Evolutionary conservation across 2,329 filamentous ascomycete genomes (phyloP), one percentile per base, ranked within the genome.

Genomic region (Neobulgaria alba): DNA sequence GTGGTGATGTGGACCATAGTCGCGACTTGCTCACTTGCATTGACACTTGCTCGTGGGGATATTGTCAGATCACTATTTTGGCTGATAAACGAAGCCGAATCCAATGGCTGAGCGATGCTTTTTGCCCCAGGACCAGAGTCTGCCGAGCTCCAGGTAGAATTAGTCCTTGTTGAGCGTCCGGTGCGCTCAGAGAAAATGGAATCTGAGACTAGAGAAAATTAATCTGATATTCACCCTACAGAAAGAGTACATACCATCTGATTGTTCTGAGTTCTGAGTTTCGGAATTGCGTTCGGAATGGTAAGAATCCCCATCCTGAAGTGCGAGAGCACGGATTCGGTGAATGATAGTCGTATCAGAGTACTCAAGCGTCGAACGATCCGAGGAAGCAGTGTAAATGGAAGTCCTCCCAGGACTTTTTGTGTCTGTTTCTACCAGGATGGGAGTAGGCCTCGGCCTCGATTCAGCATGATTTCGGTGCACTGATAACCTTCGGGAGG

Each of bases 151-250:
- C 56, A 61, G 14, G 57, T 59, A 8, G 62, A 60, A 5, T 59
- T 60, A 10, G 57, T 59, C 12, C 59, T 57, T 9, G 52, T 57
- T 23, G 54, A 54, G 33, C 43, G 53, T 14, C 65, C 61, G 15
- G 68, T 69, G 58, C 65, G 64, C 48, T 61, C 67, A 0, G 69
- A 71, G 21, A 67, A 54, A 2, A 66, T 61, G 3, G 70, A 71
- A 38, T 69, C 70, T 61, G 47, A 44, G n/a, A 49, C 57, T 39
- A 33, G 14, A 8, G 12, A 26, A 26, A 12, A 26, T 12, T 26
- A 12, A 20, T 41, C 10, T 3, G 29, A 10, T 4, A 15, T 12
- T 26, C 23, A 31, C 35, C 42, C 23, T 39, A 56, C 55, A 48
- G 36, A 56, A 49, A 15, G 53, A 57, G 16, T 42, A n/a, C n/a